Evolutionary conservation across 176 grass and related monocot genomes (phyloP), one percentile per base, ranked within the genome.

Genomic region (Leersia perrieri): DNA sequence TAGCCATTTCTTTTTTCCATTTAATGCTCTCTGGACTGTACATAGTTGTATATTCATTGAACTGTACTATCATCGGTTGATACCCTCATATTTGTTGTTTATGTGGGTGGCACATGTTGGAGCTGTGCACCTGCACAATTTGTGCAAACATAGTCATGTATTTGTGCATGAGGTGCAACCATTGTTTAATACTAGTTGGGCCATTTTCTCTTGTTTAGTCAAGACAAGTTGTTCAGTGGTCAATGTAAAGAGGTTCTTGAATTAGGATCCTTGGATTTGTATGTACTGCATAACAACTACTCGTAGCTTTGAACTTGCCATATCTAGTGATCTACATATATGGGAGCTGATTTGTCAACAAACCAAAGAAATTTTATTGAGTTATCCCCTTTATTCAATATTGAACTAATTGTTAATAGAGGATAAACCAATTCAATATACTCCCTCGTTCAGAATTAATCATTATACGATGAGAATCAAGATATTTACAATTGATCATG

Each of bases 31-130:
- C 7, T 44, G 60, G 28, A 60, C 68, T 73, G 55, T 60, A 82
- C 65, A 60, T 76, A 36, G 44, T 82, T 26, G 12, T 41, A 15
- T 51, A 32, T 75, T 44, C 32, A 38, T 20, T 39, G 61, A 14
- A 83, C 32, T 68, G 12, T 68, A 84, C 64, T 60, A 13, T 32
- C 47, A 61, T 29, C 27, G 7, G 33, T 68, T 68, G 34, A 34
- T 62, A 47, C 77, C 5, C 45, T 63, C 68, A 68, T 68, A 68
- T 67, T 58, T 18, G 27, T 84, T 84, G 34, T 29, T 68, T 60
- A 33, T 47, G 57, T 47, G 51, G 10, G 30, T 31, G 64, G 16
- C 34, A 29, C 11, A 65, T 30, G 18, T 58, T 20, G 30, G 72
- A 32, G 12, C 18, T 35, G 23, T 53, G 40, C 30, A 51, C 51